These are phyloP conservation scores for Striga asiatica DNA, from an alignment of 257 asterid species.

Conservation along the genomic window DNA sequence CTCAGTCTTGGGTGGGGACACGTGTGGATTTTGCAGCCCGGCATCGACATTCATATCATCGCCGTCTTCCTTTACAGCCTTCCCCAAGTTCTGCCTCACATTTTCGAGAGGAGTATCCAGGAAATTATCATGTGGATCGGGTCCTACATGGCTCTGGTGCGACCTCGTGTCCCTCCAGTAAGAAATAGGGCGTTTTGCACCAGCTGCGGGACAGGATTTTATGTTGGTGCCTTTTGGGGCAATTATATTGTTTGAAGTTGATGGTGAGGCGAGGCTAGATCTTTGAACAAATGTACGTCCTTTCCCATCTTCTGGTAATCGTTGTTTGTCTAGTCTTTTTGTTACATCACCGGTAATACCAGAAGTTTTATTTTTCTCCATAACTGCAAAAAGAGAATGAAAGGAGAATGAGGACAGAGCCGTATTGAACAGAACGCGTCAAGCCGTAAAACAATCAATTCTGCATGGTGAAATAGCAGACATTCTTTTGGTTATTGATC, in stretches of 20 bases:
- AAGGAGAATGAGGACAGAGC: conserved; percentile 13
- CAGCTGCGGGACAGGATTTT: conserved; percentile 52
- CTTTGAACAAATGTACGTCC: conserved; percentile 21
- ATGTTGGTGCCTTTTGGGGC: conserved; percentile 29
- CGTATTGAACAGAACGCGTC: not conserved
- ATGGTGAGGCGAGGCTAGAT: conserved; percentile 37
- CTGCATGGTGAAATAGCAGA: no score
- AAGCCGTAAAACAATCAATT: not conserved
- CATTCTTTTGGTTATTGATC: no score
- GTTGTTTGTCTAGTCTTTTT: conserved; percentile 24
- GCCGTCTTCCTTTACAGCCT: conserved; percentile 37
- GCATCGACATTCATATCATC: conserved; percentile 48
- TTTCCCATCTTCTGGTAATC: conserved; percentile 23
- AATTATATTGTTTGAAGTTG: conserved; percentile 25
- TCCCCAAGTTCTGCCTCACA: conserved; percentile 39
- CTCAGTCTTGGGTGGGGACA: conserved; percentile 34
- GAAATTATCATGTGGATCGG: conserved; percentile 86
- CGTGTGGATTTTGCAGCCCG: conserved; percentile 25
- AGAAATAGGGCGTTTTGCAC: conserved; percentile 70
- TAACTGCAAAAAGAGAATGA: conserved; percentile 24
- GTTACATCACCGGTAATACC: conserved; percentile 20
- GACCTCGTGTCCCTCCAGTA: conserved; percentile 94
- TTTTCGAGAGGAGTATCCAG: conserved; percentile 87
- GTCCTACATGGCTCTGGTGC: conserved; percentile 69
- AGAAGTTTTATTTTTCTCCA: conserved; percentile 22